A percentile compares a stretch with the other conserved stretches of the same genome.
Evolutionary conservation across 2,329 filamentous ascomycete species (phyloP).

Genomic region (Juglanconis sp.): DNA sequence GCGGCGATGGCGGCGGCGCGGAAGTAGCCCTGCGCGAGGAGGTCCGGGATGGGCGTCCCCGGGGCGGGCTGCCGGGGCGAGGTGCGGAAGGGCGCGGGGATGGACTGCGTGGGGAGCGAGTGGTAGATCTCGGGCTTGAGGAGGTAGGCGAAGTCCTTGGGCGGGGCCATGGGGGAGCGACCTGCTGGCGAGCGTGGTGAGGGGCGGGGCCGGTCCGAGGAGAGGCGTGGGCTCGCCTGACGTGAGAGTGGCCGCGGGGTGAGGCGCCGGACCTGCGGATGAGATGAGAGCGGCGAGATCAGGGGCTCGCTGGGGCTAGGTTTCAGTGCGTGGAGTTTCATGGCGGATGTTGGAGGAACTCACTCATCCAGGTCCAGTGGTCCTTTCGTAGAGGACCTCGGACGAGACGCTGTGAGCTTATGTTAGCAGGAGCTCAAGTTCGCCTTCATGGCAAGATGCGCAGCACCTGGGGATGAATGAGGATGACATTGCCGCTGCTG

Average conservation of each 20-base stretch:
- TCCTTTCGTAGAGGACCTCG: constrained; percentile 70
- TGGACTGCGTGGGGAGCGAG: constrained; percentile 62
- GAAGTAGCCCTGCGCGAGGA: constrained; percentile 74
- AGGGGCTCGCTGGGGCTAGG: constrained; percentile 23
- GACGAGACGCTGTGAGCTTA: constrained; percentile 46
- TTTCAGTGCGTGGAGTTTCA: constrained; percentile 14
- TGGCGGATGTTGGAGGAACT: constrained; percentile 28
- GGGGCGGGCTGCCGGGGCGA: constrained; percentile 61
- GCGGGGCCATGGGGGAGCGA: constrained; percentile 33
- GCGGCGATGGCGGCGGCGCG: constrained; percentile 71
- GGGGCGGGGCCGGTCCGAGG: constrained; percentile 24
- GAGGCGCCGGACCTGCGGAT: constrained; percentile 23
- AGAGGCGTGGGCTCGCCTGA: constrained; percentile 23
- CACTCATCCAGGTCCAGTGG: constrained; percentile 77
- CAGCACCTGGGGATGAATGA: too few relatives aligned
- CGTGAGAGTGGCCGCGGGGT: constrained; percentile 19
- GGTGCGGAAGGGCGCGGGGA: constrained; percentile 65
- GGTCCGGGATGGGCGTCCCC: constrained; percentile 61
- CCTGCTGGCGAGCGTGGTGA: constrained; percentile 30
- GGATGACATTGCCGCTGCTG: too few relatives aligned
- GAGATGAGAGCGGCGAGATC: constrained; percentile 21
- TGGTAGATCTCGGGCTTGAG: constrained; percentile 81
- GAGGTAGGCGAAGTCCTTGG: constrained; percentile 77
- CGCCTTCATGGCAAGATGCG: background rate
- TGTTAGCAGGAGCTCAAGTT: constrained; percentile 10